Base-by-base conservation (phyloP, 1,139 yeast species). In the Geotrichum aggregatum region DNA sequence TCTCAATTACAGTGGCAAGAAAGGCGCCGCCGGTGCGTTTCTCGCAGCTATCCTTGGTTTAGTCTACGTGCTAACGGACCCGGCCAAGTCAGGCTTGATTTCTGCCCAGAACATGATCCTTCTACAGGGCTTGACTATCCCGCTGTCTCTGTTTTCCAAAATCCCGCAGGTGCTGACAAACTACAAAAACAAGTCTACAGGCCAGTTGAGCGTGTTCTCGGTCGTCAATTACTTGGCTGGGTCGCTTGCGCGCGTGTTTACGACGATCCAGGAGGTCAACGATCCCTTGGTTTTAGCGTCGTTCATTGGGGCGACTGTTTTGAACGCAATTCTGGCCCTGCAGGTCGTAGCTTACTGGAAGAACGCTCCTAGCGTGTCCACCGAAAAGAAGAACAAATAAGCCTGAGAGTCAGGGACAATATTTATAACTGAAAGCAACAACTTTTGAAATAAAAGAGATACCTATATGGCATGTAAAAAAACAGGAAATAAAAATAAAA, bases 141-240 rank as follows among this genome's bases (percentile, higher is more conserved):
- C 87, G 8, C 64, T 82, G 44, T 70, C 77, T 7, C 70, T 81
- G 18, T 62, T 74, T 18, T 74, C 83, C 45, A 81, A 79, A 62
- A 57, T 81, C 33, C 84, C 85, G 1, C 87, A 82, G 62, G 78
- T 82, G 52, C 61, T 64, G 44, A 67, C 72, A 44, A 80, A 80
- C 61, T 69, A 72, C 59, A 68, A 65, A 47, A 73, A 76, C 61
- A 71, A 73, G 57, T 75, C 82, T 2, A 79, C 84, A 1, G 76
- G 76, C 24, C 83, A 80, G 61, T 72, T 82, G 58, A 74, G 82
- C 18, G 71, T 74, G 14, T 67, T 79, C 44, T 76, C 84, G 8
- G 77, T 82, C 39, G 71, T 76, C 49, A 83, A 82, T 54, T 79
- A 80, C 61, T 71, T 77, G 35, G 54, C 77, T 11, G 86, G 86